Percentiles rank a stretch among this genome's conserved stretches.
These are phyloP conservation scores for Fraxinus velutina DNA, from an alignment of 305 asterid genomes.

Conservation along the genomic window DNA sequence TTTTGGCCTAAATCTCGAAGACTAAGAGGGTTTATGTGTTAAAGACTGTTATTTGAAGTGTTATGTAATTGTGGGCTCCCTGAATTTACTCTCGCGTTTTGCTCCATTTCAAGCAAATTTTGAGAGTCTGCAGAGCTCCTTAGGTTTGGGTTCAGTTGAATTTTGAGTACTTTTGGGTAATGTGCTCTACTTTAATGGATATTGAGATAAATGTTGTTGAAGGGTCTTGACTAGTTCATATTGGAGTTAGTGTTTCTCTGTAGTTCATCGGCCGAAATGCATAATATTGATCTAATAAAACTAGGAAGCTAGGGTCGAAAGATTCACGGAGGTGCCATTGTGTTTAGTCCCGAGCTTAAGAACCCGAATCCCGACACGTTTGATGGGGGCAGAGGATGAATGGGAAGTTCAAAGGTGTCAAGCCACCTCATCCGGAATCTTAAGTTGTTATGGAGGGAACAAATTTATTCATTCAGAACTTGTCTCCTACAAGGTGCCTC, in stretches of 20 bases:
- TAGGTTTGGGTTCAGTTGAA: conserved; percentile 21
- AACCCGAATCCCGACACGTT: conserved; percentile 7
- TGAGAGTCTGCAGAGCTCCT: conserved; percentile 12
- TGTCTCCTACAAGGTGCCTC: neutral
- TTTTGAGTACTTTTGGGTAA: neutral
- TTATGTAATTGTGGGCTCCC: conserved; percentile 12
- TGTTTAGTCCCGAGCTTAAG: conserved; percentile 15
- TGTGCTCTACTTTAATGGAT: neutral
- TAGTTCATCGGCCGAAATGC: conserved; percentile 44
- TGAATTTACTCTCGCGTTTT: conserved; percentile 10
- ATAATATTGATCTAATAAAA: conserved; percentile 23
- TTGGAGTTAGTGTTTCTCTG: conserved; percentile 27
- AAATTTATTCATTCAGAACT: neutral
- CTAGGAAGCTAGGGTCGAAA: conserved; percentile 24
- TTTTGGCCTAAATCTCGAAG: conserved; percentile 24
- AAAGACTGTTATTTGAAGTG: conserved; percentile 8
- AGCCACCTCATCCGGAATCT: neutral
- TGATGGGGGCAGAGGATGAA: conserved; percentile 19
- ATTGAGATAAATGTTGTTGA: neutral
- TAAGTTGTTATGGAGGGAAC: neutral
- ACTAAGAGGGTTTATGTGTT: conserved; percentile 18
- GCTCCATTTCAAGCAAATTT: conserved; percentile 14
- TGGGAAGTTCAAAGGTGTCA: neutral
- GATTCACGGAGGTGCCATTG: neutral
- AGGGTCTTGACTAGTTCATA: conserved; percentile 17